Percentiles rank a stretch among this genome's conserved stretches.
phyloP scores from a whole-genome alignment of 176 grass and related monocot species.

The Poa pratensis region DNA sequence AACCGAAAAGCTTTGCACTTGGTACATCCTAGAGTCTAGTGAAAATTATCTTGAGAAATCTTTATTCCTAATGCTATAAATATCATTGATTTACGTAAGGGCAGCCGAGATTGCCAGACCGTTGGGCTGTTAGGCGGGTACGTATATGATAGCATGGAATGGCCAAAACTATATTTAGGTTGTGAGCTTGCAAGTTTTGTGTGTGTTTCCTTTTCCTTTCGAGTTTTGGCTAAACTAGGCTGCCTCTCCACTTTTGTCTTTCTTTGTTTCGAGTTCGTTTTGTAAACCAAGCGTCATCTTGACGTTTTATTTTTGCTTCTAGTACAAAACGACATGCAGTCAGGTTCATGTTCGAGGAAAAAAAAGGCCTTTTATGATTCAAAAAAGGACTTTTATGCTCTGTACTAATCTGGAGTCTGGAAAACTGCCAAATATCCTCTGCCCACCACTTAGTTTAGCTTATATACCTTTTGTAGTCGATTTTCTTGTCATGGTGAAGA shows the following conservation, averaged over 20 bases:
- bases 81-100: background rate
- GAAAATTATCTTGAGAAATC: background rate
- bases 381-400: too few species aligned
- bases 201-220: background rate
- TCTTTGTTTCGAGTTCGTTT: background rate
- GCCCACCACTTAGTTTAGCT: background rate
- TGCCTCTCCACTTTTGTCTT: background rate
- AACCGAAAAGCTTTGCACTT: background rate
- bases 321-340: background rate
- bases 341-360: background rate
- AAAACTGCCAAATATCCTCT: background rate
- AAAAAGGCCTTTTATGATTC: background rate
- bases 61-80: background rate
- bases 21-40: background rate
- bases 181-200: background rate
- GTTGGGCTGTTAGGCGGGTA: background rate
- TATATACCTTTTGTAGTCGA: background rate
- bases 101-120: background rate
- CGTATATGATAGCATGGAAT: background rate
- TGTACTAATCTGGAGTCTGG: background rate
- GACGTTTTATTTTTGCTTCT: background rate
- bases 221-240: background rate
- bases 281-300: background rate
- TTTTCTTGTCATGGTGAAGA: slow-evolving; percentile 6
- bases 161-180: background rate